Conservation (phyloP, 805 yeast genomes). For the Tetrapisispora nanseiensis region DNA sequence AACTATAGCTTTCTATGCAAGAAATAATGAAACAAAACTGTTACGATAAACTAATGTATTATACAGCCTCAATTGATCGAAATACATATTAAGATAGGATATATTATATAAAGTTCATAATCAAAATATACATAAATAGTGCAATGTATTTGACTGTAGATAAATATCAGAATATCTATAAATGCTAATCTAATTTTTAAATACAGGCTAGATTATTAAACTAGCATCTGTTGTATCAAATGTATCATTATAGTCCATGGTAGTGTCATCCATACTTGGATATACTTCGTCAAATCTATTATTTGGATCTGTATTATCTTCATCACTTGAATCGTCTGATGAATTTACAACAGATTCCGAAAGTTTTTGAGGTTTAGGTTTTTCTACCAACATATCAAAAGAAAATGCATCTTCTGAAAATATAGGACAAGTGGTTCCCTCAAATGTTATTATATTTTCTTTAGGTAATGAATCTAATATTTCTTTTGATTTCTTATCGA, state of each 20-base stretch:
- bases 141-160: not conserved
- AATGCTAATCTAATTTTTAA: not conserved
- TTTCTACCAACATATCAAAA: constrained; percentile 9
- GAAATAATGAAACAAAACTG: too few species aligned
- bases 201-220: not conserved
- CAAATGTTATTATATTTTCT: constrained; percentile 16
- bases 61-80: too few species aligned
- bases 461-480: constrained; percentile 14
- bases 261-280: constrained; percentile 1
- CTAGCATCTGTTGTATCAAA: not conserved
- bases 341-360: constrained; percentile 2
- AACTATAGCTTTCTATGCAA: too few species aligned
- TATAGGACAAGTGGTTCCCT: constrained; percentile 13
- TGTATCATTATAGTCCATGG: constrained; percentile 2
- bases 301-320: constrained; percentile 3
- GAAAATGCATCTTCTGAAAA: constrained; percentile 16
- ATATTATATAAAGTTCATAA: too few species aligned
- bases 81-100: too few species aligned
- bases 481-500: constrained; percentile 12
- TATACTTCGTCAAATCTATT: not conserved
- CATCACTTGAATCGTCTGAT: not conserved
- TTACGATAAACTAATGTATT: too few species aligned
- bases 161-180: not conserved
- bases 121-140: too few species aligned
- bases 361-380: constrained; percentile 4